phyloP scores from a whole-genome alignment of 2,329 filamentous ascomycete genomes.

The Aspergillus sp. region DNA sequence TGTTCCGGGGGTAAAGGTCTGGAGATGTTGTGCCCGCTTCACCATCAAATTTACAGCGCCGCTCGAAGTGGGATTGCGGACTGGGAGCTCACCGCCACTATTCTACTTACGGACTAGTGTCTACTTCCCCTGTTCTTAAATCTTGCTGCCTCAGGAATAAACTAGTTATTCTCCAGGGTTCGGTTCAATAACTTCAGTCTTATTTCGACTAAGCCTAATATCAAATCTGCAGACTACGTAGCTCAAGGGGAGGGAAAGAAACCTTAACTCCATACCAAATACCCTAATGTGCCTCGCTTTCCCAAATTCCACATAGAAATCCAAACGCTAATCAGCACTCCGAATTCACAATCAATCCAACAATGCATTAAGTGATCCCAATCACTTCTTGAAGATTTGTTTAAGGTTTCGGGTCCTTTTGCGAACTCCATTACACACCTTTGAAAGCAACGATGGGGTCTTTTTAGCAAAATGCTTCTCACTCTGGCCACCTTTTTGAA shows the following conservation, averaged over 20 bases:
- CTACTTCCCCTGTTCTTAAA: constrained; percentile 17
- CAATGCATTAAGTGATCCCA: neutral
- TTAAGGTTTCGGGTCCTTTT: constrained; percentile 20
- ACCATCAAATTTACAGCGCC: constrained; percentile 40
- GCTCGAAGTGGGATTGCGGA: constrained; percentile 38
- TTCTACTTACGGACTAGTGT: constrained; percentile 25
- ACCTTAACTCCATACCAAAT: too few relatives aligned
- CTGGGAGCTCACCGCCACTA: constrained; percentile 36
- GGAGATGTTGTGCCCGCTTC: constrained; percentile 26
- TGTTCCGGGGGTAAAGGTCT: constrained; percentile 14
- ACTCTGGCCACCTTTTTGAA: neutral
- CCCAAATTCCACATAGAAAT: neutral
- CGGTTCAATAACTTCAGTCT: neutral
- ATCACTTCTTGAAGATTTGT: constrained; percentile 19
- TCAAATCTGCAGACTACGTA: neutral
- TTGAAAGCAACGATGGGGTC: constrained; percentile 15
- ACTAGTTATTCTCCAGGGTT: neutral
- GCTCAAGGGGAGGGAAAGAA: neutral
- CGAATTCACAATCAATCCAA: neutral
- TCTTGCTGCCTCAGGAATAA: constrained; percentile 1
- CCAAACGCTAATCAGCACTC: neutral
- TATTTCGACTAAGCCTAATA: neutral
- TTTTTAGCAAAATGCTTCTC: constrained; percentile 8
- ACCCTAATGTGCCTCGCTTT: too few relatives aligned
- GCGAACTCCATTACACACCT: constrained; percentile 15